A percentile compares a stretch with the other conserved stretches of the same genome.
phyloP scores from a whole-genome alignment of 306 rosid species.

The Geum urbanum region DNA sequence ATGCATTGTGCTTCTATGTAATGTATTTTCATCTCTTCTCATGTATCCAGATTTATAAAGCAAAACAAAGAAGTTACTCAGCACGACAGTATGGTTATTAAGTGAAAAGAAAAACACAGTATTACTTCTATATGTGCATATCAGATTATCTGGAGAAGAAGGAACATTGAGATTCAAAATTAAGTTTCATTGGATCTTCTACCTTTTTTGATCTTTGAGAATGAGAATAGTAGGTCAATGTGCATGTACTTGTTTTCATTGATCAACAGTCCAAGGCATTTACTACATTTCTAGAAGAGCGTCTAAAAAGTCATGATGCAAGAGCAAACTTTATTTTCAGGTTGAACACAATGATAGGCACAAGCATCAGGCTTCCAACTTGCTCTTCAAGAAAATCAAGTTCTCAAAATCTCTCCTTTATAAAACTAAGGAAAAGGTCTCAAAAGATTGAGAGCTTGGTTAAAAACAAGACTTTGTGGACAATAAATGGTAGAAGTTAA shows the following conservation, averaged over 20 bases:
- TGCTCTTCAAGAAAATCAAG: conserved; percentile 12
- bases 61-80: too few species aligned
- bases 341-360: neutral
- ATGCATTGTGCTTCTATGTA: too few species aligned
- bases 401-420: neutral
- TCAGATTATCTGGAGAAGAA: neutral
- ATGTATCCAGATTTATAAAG: too few species aligned
- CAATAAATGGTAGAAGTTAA: conserved; percentile 23
- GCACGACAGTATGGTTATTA: too few species aligned
- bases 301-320: neutral
- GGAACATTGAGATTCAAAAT: neutral
- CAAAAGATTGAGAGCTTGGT: conserved; percentile 1
- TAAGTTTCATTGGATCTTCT: neutral
- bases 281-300: conserved; percentile 3
- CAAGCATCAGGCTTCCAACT: too few species aligned
- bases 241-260: neutral
- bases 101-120: too few species aligned
- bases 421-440: conserved; percentile 9
- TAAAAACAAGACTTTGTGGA: neutral
- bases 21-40: too few species aligned
- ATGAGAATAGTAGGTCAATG: neutral
- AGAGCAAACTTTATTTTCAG: neutral
- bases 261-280: neutral
- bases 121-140: too few species aligned
- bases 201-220: neutral